Evolutionary conservation across 148 eudicot species (phyloP).

Genomic region (Rhododendron griersonianum): DNA sequence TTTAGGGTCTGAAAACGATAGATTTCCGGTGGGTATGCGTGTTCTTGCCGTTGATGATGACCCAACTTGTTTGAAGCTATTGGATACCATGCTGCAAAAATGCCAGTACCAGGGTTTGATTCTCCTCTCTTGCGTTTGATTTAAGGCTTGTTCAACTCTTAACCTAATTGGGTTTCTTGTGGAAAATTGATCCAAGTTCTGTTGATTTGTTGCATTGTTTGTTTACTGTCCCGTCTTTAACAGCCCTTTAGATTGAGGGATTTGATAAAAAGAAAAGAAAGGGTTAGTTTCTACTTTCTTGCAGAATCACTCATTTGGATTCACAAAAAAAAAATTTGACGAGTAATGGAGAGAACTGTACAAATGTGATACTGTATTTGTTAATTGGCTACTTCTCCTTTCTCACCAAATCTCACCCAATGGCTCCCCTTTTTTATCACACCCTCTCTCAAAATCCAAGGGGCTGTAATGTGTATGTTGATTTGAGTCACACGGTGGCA

Average conservation of each 20-base stretch:
- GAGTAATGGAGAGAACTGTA: too few species aligned
- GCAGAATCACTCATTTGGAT: too few species aligned
- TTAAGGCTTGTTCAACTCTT: conserved; percentile 4
- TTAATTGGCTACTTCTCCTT: background rate
- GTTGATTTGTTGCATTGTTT: background rate
- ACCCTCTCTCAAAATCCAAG: background rate
- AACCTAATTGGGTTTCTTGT: background rate
- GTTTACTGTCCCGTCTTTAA: background rate
- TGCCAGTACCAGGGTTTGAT: conserved; percentile 70
- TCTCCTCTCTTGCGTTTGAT: background rate
- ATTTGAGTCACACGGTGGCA: background rate
- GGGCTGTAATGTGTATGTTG: background rate
- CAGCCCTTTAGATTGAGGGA: background rate
- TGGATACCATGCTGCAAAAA: conserved; percentile 58
- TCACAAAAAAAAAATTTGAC: too few species aligned
- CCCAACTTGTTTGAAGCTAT: conserved; percentile 53
- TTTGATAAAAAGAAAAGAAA: too few species aligned
- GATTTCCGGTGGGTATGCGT: conserved; percentile 70
- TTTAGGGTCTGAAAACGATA: conserved; percentile 22
- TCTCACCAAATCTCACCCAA: too few species aligned
- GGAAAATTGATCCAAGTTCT: background rate
- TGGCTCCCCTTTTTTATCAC: background rate
- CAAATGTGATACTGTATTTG: too few species aligned
- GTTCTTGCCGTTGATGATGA: conserved; percentile 94
- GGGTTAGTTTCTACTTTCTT: too few species aligned